Evolutionary conservation across 192 early-diverging fungal species (phyloP).

Genomic region (Umbelopsis sp.): DNA sequence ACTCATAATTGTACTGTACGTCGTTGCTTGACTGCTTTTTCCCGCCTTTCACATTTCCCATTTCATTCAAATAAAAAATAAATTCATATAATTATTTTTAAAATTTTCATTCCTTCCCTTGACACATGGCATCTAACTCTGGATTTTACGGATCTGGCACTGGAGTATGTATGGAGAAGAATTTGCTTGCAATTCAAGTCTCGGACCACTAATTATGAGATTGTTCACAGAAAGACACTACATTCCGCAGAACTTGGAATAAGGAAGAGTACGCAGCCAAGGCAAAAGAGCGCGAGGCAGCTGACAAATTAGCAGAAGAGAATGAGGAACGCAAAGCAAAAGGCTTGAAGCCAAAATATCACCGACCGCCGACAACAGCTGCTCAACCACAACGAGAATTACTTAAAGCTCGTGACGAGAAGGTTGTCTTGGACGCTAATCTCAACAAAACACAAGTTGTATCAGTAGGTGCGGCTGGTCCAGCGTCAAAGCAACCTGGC

Average conservation of each 20-base stretch:
- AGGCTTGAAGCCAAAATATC: constrained; percentile 30
- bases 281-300: constrained; percentile 30
- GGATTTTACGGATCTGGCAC: constrained; percentile 8
- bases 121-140: background rate
- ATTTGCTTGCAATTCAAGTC: background rate
- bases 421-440: constrained; percentile 70
- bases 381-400: constrained; percentile 20
- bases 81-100: background rate
- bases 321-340: constrained; percentile 42
- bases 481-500: constrained; percentile 74
- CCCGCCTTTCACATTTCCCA: background rate
- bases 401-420: constrained; percentile 45
- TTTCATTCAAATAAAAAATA: background rate
- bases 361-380: background rate
- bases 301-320: constrained; percentile 33
- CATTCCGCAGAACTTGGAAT: constrained; percentile 48
- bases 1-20: background rate
- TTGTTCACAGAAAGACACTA: constrained; percentile 38
- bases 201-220: background rate
- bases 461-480: constrained; percentile 49
- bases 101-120: background rate
- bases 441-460: constrained; percentile 87
- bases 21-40: background rate
- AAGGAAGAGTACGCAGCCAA: constrained; percentile 44
- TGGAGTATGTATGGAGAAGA: background rate